Percentiles rank a stretch among this genome's conserved stretches.
These are phyloP conservation scores for Tuber aestivum DNA, from an alignment of 495 filamentous ascomycete species.

Conservation along the genomic window DNA sequence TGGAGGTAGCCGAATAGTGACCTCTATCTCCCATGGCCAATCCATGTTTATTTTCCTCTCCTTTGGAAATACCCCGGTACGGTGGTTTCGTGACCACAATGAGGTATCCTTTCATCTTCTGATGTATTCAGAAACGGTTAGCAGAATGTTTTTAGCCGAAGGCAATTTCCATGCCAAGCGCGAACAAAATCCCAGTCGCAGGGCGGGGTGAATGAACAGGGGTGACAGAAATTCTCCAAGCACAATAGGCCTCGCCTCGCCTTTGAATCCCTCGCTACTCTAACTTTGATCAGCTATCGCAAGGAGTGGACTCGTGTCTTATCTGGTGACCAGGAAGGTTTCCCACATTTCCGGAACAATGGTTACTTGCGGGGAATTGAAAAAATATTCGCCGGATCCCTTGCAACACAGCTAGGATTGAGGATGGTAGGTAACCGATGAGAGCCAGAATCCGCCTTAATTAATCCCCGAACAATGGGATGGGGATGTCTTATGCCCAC, in stretches of 20 bases:
- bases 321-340: not conserved
- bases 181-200: constrained; percentile 5
- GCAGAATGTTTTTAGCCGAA: constrained; percentile 23
- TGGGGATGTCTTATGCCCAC: not conserved
- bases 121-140: constrained; percentile 11
- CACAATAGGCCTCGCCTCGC: not conserved
- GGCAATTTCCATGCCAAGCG: constrained; percentile 6
- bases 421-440: not conserved
- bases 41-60: constrained; percentile 8
- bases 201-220: constrained; percentile 25
- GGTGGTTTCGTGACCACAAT: constrained; percentile 7
- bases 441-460: not conserved
- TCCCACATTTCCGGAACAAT: not conserved
- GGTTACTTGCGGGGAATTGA: not conserved
- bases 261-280: not conserved
- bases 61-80: constrained; percentile 11
- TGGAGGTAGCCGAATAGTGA: not conserved
- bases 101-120: constrained; percentile 19
- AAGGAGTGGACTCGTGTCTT: not conserved
- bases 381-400: not conserved
- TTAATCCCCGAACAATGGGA: not conserved
- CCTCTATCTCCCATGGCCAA: not conserved
- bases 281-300: not conserved
- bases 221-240: not conserved
- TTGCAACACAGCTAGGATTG: not conserved